Evolutionary conservation across 306 rosid genomes (phyloP).

Genomic region (Mucuna pruriens): DNA sequence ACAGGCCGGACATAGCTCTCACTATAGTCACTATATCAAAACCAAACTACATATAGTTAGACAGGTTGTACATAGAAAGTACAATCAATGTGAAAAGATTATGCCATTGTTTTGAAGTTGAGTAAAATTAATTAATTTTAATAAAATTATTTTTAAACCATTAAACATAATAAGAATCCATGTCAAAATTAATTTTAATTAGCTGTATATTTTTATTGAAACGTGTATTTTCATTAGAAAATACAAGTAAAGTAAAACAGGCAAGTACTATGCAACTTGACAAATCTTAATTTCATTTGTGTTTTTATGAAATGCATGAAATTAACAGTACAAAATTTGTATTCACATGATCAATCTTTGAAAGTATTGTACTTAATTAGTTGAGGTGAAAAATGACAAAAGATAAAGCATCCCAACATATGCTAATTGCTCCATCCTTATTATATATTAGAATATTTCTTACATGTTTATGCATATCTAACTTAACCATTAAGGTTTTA

Average conservation of each 20-base stretch:
- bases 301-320: not conserved
- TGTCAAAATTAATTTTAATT: not conserved
- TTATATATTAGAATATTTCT: not conserved
- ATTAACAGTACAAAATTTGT: constrained; percentile 30
- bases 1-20: not conserved
- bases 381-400: constrained; percentile 20
- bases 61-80: constrained; percentile 36
- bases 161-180: not conserved
- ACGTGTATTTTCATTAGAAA: not conserved
- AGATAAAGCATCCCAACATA: not conserved
- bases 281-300: constrained; percentile 19
- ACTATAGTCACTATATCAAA: not conserved
- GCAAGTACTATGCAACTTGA: not conserved
- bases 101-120: not conserved
- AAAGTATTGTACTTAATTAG: constrained; percentile 17
- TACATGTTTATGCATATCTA: not conserved
- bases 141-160: not conserved
- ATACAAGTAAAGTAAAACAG: not conserved
- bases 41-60: not conserved
- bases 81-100: constrained; percentile 33
- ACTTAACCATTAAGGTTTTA: not conserved
- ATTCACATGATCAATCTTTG: constrained; percentile 36
- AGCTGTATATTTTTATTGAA: not conserved
- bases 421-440: not conserved
- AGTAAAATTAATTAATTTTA: not conserved